Evolutionary conservation across 2,329 filamentous ascomycete species (phyloP).

Genomic region (Claviceps maximensis): DNA sequence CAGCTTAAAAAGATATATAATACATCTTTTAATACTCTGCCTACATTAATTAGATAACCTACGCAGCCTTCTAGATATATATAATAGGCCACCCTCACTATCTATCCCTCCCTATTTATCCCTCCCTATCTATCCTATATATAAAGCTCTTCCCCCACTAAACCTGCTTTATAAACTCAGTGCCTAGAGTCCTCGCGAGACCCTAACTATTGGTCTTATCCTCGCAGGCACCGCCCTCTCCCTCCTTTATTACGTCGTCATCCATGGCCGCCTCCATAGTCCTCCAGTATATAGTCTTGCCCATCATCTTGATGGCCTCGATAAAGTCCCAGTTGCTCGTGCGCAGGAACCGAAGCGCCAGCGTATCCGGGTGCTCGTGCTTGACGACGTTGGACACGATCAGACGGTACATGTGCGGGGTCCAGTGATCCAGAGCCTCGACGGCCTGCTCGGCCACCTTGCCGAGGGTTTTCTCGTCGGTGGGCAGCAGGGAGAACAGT

Average conservation of each 20-base stretch:
- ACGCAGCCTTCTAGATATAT: conserved; percentile 67
- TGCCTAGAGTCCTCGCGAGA: conserved; percentile 45
- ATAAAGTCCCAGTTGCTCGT: conserved; percentile 83
- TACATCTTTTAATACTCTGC: conserved; percentile 65
- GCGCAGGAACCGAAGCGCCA: conserved; percentile 63
- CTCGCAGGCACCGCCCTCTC: conserved; percentile 51
- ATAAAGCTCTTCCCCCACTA: conserved; percentile 78
- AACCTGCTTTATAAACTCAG: conserved; percentile 70
- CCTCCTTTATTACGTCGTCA: conserved; percentile 61
- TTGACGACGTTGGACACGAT: conserved; percentile 85
- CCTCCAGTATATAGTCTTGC: conserved; percentile 83
- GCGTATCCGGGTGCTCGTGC: conserved; percentile 73
- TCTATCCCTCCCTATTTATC: conserved; percentile 64
- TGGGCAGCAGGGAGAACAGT: conserved; percentile 22
- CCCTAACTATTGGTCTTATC: conserved; percentile 41
- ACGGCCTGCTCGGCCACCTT: conserved; percentile 71
- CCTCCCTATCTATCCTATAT: conserved; percentile 66
- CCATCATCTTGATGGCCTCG: conserved; percentile 75
- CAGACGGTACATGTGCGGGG: conserved; percentile 58
- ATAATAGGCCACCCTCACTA: conserved; percentile 65
- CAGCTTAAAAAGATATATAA: conserved; percentile 80
- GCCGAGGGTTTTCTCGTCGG: conserved; percentile 66
- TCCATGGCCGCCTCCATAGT: conserved; percentile 67
- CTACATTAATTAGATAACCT: conserved; percentile 63
- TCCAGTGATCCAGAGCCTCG: conserved; percentile 57